Evolutionary conservation across 306 rosid species (phyloP).

Genomic region (Cucumis hystrix): DNA sequence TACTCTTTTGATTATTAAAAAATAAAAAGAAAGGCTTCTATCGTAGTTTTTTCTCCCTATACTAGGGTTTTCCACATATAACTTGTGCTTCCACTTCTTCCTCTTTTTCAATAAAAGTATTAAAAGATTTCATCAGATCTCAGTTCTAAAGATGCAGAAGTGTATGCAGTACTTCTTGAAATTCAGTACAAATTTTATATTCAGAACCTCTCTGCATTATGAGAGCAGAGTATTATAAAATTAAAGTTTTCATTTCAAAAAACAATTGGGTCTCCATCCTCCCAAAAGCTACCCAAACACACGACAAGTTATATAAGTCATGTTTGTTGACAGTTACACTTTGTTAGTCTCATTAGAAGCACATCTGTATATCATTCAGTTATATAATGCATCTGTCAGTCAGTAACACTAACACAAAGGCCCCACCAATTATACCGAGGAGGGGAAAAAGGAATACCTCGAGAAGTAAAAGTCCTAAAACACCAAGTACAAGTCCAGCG

Average conservation of each 20-base stretch:
- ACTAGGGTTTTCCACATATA: too few species aligned
- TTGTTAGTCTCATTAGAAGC: background rate
- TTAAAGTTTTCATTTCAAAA: background rate
- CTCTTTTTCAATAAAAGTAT: too few species aligned
- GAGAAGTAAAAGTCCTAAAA: constrained; percentile 68
- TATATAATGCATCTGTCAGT: background rate
- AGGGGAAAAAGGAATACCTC: constrained; percentile 38
- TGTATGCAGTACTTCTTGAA: background rate
- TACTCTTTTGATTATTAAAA: too few species aligned
- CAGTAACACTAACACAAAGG: background rate
- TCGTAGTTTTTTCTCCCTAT: too few species aligned
- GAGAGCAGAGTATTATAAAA: background rate
- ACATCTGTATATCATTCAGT: background rate
- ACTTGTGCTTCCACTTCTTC: too few species aligned
- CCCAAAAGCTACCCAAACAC: background rate
- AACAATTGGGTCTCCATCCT: background rate
- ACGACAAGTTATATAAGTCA: background rate
- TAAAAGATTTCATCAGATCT: background rate
- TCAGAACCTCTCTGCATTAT: background rate
- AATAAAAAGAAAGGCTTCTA: too few species aligned
- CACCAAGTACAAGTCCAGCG: constrained; percentile 82
- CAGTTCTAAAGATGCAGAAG: background rate
- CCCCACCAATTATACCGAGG: background rate
- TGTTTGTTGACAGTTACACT: background rate
- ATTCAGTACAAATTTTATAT: background rate